phyloP scores from a whole-genome alignment of 257 asterid species.

The Forsythia suspensa region DNA sequence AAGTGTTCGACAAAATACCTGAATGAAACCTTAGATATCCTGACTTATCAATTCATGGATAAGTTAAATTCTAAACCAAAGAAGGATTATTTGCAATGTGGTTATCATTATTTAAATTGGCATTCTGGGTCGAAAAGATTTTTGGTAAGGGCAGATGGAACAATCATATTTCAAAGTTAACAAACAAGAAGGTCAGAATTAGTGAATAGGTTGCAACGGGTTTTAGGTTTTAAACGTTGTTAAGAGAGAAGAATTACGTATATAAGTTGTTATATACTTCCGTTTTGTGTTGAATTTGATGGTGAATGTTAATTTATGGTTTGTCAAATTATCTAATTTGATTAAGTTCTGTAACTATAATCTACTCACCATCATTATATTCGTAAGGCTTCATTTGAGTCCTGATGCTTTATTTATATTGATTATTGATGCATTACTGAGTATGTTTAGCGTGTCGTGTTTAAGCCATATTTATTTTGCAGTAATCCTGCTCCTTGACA shows the following conservation, averaged over 20 bases:
- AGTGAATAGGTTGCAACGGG: neutral
- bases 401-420: neutral
- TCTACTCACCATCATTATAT: neutral
- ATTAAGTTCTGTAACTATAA: neutral
- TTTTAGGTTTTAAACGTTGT: neutral
- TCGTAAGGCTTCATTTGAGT: neutral
- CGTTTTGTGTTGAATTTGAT: neutral
- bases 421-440: neutral
- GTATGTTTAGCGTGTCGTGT: neutral
- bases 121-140: neutral
- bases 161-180: neutral
- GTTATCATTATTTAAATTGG: neutral
- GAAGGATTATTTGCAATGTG: neutral
- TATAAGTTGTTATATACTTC: neutral
- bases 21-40: neutral
- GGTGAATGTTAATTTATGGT: neutral
- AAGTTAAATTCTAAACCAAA: neutral
- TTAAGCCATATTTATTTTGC: slow-evolving; percentile 14
- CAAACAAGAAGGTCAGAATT: neutral
- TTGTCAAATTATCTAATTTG: neutral
- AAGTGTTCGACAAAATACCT: slow-evolving; percentile 28
- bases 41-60: neutral
- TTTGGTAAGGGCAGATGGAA: neutral
- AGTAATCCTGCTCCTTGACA: neutral
- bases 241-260: neutral